Evolutionary conservation across 805 yeast genomes (phyloP).

Genomic region (Tetrapisispora fleetii): DNA sequence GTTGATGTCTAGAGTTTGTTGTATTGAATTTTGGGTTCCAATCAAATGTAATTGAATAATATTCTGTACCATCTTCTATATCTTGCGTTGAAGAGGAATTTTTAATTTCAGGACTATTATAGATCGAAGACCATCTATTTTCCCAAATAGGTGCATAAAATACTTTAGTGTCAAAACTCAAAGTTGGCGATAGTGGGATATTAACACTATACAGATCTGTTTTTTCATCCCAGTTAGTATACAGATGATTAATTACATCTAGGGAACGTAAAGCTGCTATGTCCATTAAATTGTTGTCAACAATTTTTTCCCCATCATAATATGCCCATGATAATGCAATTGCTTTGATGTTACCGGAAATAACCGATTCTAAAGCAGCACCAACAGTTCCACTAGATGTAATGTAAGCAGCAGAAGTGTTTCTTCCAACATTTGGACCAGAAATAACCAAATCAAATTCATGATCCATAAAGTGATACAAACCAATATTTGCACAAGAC

Average conservation of each 20-base stretch:
- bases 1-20: conserved; percentile 21
- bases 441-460: conserved; percentile 75
- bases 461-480: conserved; percentile 53
- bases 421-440: conserved; percentile 95
- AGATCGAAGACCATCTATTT: conserved; percentile 71
- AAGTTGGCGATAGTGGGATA: conserved; percentile 56
- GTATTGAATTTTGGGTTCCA: conserved; percentile 80
- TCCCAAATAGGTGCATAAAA: conserved; percentile 69
- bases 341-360: conserved; percentile 50
- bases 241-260: conserved; percentile 49
- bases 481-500: conserved; percentile 84
- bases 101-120: conserved; percentile 24
- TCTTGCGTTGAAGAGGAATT: conserved; percentile 21
- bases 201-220: conserved; percentile 77
- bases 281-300: conserved; percentile 40
- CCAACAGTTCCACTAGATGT: conserved; percentile 93
- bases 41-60: conserved; percentile 41
- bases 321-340: conserved; percentile 87
- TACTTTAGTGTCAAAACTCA: conserved; percentile 49
- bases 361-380: conserved; percentile 89
- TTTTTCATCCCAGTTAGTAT: conserved; percentile 43
- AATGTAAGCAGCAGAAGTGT: conserved; percentile 79
- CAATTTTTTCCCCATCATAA: conserved; percentile 37
- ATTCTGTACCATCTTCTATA: conserved; percentile 39
- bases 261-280: conserved; percentile 65